These are phyloP conservation scores for Lactifluus subvellereus DNA, from an alignment of 768 basidiomycete species.

Conservation along the genomic window DNA sequence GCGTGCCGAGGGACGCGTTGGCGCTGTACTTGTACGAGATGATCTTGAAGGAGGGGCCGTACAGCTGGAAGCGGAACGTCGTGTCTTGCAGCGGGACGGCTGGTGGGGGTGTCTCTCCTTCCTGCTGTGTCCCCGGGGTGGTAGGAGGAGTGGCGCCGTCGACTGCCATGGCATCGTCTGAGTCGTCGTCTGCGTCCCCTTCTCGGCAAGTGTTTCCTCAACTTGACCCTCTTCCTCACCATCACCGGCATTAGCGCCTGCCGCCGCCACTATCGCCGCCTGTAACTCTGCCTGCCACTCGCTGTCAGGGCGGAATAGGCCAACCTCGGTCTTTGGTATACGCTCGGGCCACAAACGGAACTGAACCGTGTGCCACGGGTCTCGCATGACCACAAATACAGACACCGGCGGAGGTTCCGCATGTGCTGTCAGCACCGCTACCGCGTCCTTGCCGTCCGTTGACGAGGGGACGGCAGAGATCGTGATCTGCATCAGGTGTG, in stretches of 20 bases:
- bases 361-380: conserved; percentile 19
- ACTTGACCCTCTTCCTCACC: conserved; percentile 14
- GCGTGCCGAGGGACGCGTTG: not conserved
- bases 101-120: not conserved
- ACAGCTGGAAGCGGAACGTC: conserved; percentile 24
- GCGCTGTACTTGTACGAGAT: conserved; percentile 18
- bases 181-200: not conserved
- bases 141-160: not conserved
- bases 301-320: conserved; percentile 11
- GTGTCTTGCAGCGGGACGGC: conserved; percentile 15
- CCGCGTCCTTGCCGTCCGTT: conserved; percentile 11
- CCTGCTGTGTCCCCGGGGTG: not conserved
- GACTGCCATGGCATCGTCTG: conserved; percentile 14
- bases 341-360: conserved; percentile 23
- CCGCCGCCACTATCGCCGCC: not conserved
- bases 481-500: conserved; percentile 2
- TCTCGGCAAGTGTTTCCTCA: not conserved
- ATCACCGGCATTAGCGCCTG: not conserved
- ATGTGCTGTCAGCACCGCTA: conserved; percentile 11
- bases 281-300: conserved; percentile 19
- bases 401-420: conserved; percentile 20
- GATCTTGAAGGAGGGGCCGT: conserved; percentile 21
- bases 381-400: conserved; percentile 18
- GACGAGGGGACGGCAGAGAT: conserved; percentile 19
- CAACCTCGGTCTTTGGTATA: conserved; percentile 13